Evolutionary conservation across 2,329 filamentous ascomycete species (phyloP).

Genomic region (Magnaporthiopsis rhizophila): DNA sequence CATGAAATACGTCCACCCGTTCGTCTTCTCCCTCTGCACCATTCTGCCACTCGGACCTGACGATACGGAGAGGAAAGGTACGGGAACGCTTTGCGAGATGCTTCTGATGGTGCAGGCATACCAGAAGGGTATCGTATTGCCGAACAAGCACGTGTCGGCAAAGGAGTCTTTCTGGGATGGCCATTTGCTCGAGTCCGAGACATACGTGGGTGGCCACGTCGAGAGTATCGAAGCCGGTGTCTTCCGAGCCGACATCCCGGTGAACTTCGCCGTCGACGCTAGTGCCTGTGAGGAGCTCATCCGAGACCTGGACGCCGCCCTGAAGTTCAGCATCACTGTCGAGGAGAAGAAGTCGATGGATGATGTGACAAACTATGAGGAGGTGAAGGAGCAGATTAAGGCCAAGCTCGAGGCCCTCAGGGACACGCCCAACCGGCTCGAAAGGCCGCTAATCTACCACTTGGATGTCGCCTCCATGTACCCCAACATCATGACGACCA

Average conservation of each 20-base stretch:
- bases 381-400: constrained; percentile 76
- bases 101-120: constrained; percentile 98
- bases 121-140: constrained; percentile 80
- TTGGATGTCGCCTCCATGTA: constrained; percentile 99
- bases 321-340: constrained; percentile 79
- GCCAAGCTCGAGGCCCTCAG: constrained; percentile 65
- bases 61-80: constrained; percentile 89
- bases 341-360: constrained; percentile 78
- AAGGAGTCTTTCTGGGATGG: constrained; percentile 96
- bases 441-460: constrained; percentile 91
- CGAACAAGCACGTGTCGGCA: constrained; percentile 89
- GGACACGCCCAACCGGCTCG: constrained; percentile 72
- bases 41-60: constrained; percentile 91
- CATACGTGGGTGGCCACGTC: constrained; percentile 96
- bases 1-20: constrained; percentile 99
- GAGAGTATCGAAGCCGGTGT: constrained; percentile 98
- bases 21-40: constrained; percentile 97
- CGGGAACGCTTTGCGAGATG: constrained; percentile 98
- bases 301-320: constrained; percentile 74
- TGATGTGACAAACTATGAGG: constrained; percentile 73
- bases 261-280: constrained; percentile 86
- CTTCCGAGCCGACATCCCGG: constrained; percentile 90
- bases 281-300: constrained; percentile 84
- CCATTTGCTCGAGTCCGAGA: constrained; percentile 91
- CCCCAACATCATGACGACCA: constrained; percentile 99